A percentile compares a stretch with the other conserved stretches of the same genome.
phyloP scores from a whole-genome alignment of 208 protist species.

The Polymyxa betae region DNA sequence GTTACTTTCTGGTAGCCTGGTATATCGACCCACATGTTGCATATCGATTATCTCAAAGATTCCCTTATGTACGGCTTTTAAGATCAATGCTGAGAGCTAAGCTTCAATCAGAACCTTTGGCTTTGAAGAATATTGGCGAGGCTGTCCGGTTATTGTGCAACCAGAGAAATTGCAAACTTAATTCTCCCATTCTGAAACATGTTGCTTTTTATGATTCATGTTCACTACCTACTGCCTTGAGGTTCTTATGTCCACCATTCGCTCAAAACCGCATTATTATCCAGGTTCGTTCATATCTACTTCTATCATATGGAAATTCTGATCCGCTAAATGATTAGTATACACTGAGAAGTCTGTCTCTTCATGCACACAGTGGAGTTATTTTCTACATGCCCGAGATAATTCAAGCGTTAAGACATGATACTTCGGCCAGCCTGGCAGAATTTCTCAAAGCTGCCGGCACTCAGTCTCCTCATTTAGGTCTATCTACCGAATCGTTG shows the following conservation, averaged over 20 bases:
- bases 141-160: constrained; percentile 24
- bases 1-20: background rate
- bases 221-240: constrained; percentile 1
- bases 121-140: background rate
- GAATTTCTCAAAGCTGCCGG: background rate
- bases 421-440: background rate
- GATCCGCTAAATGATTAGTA: background rate
- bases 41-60: background rate
- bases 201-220: constrained; percentile 15
- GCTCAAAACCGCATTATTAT: background rate
- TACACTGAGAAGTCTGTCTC: constrained; percentile 14
- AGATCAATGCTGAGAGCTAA: background rate
- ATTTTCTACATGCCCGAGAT: constrained; percentile 57
- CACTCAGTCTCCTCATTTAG: background rate
- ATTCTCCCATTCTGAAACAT: constrained; percentile 2
- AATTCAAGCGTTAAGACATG: constrained; percentile 46
- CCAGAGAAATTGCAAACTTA: background rate
- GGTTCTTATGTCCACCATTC: constrained; percentile 17
- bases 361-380: background rate
- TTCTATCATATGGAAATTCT: background rate
- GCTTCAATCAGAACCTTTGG: background rate
- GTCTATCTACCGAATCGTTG: background rate
- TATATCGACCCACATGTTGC: constrained; percentile 16
- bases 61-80: background rate
- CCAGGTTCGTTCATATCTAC: background rate